phyloP scores from a whole-genome alignment of 805 yeast species.

The Ogataea paraovalis region DNA sequence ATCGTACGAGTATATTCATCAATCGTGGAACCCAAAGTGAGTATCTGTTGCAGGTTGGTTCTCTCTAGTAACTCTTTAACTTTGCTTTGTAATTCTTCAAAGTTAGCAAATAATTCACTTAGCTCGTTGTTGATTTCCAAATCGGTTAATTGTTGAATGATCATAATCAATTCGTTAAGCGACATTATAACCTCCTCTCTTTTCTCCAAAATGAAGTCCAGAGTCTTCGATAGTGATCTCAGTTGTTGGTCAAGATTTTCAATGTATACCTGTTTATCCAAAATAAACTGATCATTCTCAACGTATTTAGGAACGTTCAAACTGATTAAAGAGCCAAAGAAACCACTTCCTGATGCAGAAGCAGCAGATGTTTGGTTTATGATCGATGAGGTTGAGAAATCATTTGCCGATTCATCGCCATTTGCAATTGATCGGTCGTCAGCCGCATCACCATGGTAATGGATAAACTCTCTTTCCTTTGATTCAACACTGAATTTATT shows the following conservation, averaged over 20 bases:
- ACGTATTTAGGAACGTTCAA: constrained; percentile 57
- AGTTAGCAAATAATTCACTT: constrained; percentile 60
- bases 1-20: constrained; percentile 83
- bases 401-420: constrained; percentile 18
- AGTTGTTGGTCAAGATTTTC: constrained; percentile 73
- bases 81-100: constrained; percentile 67
- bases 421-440: constrained; percentile 29
- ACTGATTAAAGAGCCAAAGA: constrained; percentile 67
- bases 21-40: constrained; percentile 80
- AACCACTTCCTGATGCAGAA: constrained; percentile 40
- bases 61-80: constrained; percentile 73
- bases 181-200: constrained; percentile 68
- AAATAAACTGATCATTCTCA: constrained; percentile 78
- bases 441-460: constrained; percentile 27
- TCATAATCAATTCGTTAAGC: constrained; percentile 55
- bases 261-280: constrained; percentile 61
- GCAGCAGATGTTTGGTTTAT: constrained; percentile 19
- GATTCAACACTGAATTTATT: constrained; percentile 66
- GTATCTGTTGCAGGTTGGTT: constrained; percentile 76
- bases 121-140: constrained; percentile 70
- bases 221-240: constrained; percentile 59
- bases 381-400: constrained; percentile 26
- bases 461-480: constrained; percentile 57
- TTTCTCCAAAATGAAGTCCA: constrained; percentile 72
- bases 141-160: constrained; percentile 58